Percentiles rank a stretch among this genome's conserved stretches.
Conservation (phyloP, 305 asterid genomes). For the Nicotiana rustica region DNA sequence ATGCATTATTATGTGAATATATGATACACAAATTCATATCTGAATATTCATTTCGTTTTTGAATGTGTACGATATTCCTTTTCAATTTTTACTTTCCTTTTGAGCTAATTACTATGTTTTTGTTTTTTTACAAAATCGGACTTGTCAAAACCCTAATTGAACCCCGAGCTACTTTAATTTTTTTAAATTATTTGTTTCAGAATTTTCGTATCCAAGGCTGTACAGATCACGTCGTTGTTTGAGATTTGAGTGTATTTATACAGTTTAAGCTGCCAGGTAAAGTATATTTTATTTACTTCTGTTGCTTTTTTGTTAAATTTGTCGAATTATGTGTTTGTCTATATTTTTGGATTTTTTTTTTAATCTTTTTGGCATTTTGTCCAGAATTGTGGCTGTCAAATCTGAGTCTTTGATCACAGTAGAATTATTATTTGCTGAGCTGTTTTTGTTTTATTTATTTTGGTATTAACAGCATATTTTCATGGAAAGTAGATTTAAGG, state of each 20-base stretch:
- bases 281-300: not conserved
- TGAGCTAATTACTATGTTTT: not conserved
- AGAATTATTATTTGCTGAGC: slow-evolving; percentile 10
- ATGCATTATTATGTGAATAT: slow-evolving; percentile 14
- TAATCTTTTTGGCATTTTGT: not conserved
- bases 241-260: slow-evolving; percentile 48
- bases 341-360: not conserved
- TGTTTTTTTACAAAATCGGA: slow-evolving; percentile 21
- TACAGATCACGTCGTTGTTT: slow-evolving; percentile 61
- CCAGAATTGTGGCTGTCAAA: slow-evolving; percentile 35
- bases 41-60: slow-evolving; percentile 31
- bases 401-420: slow-evolving; percentile 2
- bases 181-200: slow-evolving; percentile 51
- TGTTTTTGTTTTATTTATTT: not conserved
- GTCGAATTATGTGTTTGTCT: slow-evolving; percentile 35
- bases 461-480: not conserved
- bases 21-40: not conserved
- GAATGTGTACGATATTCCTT: slow-evolving; percentile 18
- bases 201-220: slow-evolving; percentile 50
- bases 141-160: slow-evolving; percentile 77
- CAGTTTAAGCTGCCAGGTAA: slow-evolving; percentile 48
- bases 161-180: slow-evolving; percentile 54
- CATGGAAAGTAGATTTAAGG: slow-evolving; percentile 22
- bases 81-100: not conserved
- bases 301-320: slow-evolving; percentile 38